Percentiles rank a stretch among this genome's conserved stretches.
Conservation (phyloP, 495 filamentous ascomycete genomes). For the Annulohypoxylon bovei region DNA sequence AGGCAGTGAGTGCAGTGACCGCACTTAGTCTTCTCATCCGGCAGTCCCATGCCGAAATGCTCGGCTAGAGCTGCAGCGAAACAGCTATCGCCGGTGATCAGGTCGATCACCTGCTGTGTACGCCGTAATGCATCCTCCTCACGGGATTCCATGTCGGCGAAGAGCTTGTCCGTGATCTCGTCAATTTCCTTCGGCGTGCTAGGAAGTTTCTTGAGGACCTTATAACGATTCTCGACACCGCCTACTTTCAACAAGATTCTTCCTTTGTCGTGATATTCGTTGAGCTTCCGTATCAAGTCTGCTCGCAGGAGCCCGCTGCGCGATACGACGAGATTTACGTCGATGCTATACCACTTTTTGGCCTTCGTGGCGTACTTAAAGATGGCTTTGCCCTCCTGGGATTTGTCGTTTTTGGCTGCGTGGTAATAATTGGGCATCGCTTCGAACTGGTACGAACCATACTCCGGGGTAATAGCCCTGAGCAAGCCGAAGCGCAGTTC, state of each 20-base stretch:
- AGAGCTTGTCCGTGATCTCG: conserved; percentile 53
- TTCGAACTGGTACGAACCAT: conserved; percentile 61
- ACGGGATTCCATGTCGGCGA: conserved; percentile 57
- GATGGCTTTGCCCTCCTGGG: conserved; percentile 51
- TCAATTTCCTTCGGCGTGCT: conserved; percentile 48
- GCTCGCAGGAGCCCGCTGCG: conserved; percentile 42
- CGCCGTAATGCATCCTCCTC: conserved; percentile 61
- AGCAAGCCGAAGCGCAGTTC: conserved; percentile 65
- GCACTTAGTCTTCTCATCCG: conserved; percentile 53
- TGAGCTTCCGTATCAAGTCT: conserved; percentile 61
- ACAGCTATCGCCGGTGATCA: conserved; percentile 60
- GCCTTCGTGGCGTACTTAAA: conserved; percentile 42
- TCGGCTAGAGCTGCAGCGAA: conserved; percentile 59
- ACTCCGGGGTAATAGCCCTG: conserved; percentile 65
- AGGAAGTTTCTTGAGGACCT: conserved; percentile 58
- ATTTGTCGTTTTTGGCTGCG: conserved; percentile 40
- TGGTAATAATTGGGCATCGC: conserved; percentile 41
- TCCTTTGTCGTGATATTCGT: conserved; percentile 56
- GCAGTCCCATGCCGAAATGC: conserved; percentile 64
- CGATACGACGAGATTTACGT: conserved; percentile 52
- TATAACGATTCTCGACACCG: conserved; percentile 61
- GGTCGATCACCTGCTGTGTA: conserved; percentile 56
- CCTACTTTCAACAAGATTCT: conserved; percentile 58
- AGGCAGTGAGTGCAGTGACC: conserved; percentile 65
- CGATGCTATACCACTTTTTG: conserved; percentile 51